Evolutionary conservation across 1,139 yeast species (phyloP).

Genomic region (Kurtzmaniella quercitrusa): DNA sequence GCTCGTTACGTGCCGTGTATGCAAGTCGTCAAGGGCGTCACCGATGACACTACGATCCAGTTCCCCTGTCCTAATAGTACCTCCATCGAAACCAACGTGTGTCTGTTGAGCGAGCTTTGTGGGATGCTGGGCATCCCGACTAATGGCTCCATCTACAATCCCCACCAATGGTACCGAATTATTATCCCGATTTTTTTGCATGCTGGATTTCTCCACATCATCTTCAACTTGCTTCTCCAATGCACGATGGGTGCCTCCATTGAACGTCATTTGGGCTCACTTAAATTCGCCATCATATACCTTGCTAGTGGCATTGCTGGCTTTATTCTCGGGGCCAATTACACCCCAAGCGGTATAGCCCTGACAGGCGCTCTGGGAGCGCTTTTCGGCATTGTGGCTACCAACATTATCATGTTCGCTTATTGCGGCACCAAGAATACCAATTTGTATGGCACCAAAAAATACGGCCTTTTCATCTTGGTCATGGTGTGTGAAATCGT

Average conservation of each 20-base stretch:
- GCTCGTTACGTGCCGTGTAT: slow-evolving; percentile 73
- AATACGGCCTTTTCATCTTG: slow-evolving; percentile 39
- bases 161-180: slow-evolving; percentile 69
- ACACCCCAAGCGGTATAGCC: slow-evolving; percentile 65
- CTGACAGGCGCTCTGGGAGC: slow-evolving; percentile 78
- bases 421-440: slow-evolving; percentile 50
- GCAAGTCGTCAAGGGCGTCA: slow-evolving; percentile 49
- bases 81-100: slow-evolving; percentile 47
- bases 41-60: slow-evolving; percentile 40
- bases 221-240: slow-evolving; percentile 62
- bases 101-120: slow-evolving; percentile 56
- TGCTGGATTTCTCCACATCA: slow-evolving; percentile 69
- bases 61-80: slow-evolving; percentile 78
- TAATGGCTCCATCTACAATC: slow-evolving; percentile 20
- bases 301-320: slow-evolving; percentile 64
- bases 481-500: slow-evolving; percentile 55
- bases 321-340: slow-evolving; percentile 66
- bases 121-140: slow-evolving; percentile 50
- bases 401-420: slow-evolving; percentile 54
- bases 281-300: slow-evolving; percentile 55
- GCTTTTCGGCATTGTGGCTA: slow-evolving; percentile 64
- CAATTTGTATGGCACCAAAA: slow-evolving; percentile 39
- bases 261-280: slow-evolving; percentile 56
- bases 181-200: slow-evolving; percentile 71
- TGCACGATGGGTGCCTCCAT: slow-evolving; percentile 57